Base-by-base conservation (phyloP, 768 basidiomycete genomes). In the Macrolepiota dolichaula region DNA sequence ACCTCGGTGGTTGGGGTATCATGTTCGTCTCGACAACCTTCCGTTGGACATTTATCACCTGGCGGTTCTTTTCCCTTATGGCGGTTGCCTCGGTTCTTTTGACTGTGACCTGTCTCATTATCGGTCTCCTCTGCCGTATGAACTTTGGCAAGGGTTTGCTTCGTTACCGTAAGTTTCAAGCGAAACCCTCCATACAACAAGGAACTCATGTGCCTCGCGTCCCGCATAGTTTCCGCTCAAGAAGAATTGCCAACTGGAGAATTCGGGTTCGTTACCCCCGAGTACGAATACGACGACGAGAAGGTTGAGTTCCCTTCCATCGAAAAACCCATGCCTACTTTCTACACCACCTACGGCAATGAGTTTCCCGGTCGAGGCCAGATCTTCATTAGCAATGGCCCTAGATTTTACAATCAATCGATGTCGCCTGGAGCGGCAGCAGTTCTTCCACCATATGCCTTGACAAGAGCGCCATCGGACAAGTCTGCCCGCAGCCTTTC, bases 131-230 rank as follows among this genome's bases (percentile, higher is more conserved):
- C 63, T 92, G 90, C 69, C 81, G 85, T 37, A 69, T 83, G 67
- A 92, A 92, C 75, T 92, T 92, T 66, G 88, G 87, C 60, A 90
- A 88, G 71, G 91, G 91, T 24, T 75, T 93, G 61, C 73, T 79
- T 59, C 81, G 80, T 22, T 86, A 87, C 70, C 74, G 90, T 92
- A 64, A 74, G 89, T 75, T 32, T 54, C 55, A 27, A 11, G n/a
- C 35, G 22, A 35, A 42, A 19, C 51, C n/a, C 24, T 62, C 29
- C 19, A 24, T 13, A 22, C 4, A 38, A 13, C 36, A 15, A 35
- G 2, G 55, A 13, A 25, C 15, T 40, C 53, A 68, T 11, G 57
- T 59, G 59, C 47, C 35, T 7, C 12, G 62, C 35, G 46, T 36
- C 35, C 9, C 12, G 62, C 35, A 49, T 36, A 91, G 88, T 91